Evolutionary conservation across 345 rosid genomes (phyloP).

Genomic region (Sonneratia alba): DNA sequence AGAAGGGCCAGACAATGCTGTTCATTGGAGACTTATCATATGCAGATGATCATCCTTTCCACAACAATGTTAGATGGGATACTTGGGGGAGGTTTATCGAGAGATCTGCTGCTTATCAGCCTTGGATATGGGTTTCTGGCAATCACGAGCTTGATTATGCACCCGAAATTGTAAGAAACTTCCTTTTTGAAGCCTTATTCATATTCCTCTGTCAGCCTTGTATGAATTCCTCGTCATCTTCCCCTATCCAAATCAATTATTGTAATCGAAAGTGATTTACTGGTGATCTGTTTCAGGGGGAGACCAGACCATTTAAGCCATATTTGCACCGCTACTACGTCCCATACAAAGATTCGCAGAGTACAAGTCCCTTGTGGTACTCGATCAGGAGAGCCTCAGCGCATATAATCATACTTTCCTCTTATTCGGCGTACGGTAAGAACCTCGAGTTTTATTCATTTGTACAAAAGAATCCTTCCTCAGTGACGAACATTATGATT

Average conservation of each 20-base stretch:
- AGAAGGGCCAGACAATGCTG: constrained; percentile 21
- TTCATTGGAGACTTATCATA: constrained; percentile 45
- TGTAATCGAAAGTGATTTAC: not conserved
- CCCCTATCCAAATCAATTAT: not conserved
- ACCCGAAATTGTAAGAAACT: constrained; percentile 18
- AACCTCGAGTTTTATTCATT: not conserved
- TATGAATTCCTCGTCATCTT: not conserved
- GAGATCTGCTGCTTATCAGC: constrained; percentile 39
- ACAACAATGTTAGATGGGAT: constrained; percentile 35
- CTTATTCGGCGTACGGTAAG: constrained; percentile 38
- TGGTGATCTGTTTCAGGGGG: constrained; percentile 20
- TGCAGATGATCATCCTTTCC: constrained; percentile 31
- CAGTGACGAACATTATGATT: not conserved
- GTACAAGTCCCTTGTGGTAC: constrained; percentile 36
- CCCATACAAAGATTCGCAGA: constrained; percentile 28
- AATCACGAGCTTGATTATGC: constrained; percentile 39
- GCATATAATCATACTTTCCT: constrained; percentile 33
- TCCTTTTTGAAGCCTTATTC: not conserved
- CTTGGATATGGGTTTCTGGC: constrained; percentile 38
- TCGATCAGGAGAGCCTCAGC: constrained; percentile 42
- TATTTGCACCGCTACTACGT: constrained; percentile 28
- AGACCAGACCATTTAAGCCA: constrained; percentile 28
- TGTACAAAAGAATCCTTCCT: not conserved
- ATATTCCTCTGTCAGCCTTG: not conserved
- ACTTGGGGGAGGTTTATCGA: constrained; percentile 39